Conservation (phyloP, 2,329 filamentous ascomycete species). For the Nannizzia gypsea region DNA sequence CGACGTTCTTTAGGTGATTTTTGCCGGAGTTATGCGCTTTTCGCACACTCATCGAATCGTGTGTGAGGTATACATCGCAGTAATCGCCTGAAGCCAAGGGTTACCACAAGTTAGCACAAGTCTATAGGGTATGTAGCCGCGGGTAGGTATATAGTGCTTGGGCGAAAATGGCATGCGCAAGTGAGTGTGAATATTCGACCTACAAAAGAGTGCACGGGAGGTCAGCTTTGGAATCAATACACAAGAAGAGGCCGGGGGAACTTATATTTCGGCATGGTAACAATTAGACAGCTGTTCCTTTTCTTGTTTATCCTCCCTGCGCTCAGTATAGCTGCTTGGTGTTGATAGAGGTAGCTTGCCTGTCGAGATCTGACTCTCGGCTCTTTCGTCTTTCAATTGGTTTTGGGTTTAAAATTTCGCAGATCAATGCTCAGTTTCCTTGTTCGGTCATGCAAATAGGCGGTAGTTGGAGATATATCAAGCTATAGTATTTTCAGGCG, state of each 20-base stretch:
- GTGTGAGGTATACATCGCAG: slow-evolving; percentile 99
- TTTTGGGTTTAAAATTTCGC: not conserved
- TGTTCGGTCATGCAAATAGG: too few relatives aligned
- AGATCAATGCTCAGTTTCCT: too few relatives aligned
- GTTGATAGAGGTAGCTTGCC: not conserved
- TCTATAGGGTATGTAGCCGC: not conserved
- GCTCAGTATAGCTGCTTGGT: not conserved
- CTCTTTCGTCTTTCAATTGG: not conserved
- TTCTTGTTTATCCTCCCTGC: not conserved
- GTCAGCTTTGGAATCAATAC: slow-evolving; percentile 26
- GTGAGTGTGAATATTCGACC: slow-evolving; percentile 23
- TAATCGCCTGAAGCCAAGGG: slow-evolving; percentile 56
- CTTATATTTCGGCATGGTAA: slow-evolving; percentile 74
- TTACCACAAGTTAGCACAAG: slow-evolving; percentile 1
- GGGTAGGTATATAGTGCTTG: not conserved
- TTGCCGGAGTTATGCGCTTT: slow-evolving; percentile 96
- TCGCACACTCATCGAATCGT: slow-evolving; percentile 99
- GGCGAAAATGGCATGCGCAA: slow-evolving; percentile 8
- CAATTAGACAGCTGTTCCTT: not conserved
- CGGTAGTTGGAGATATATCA: not conserved
- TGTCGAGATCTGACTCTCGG: not conserved
- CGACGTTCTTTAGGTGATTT: slow-evolving; percentile 93
- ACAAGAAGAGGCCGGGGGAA: slow-evolving; percentile 17
- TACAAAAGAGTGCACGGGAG: slow-evolving; percentile 55
- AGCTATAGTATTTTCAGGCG: not conserved